Evolutionary conservation across 495 filamentous ascomycete species (phyloP).

Genomic region (Penicillium cataractarum): DNA sequence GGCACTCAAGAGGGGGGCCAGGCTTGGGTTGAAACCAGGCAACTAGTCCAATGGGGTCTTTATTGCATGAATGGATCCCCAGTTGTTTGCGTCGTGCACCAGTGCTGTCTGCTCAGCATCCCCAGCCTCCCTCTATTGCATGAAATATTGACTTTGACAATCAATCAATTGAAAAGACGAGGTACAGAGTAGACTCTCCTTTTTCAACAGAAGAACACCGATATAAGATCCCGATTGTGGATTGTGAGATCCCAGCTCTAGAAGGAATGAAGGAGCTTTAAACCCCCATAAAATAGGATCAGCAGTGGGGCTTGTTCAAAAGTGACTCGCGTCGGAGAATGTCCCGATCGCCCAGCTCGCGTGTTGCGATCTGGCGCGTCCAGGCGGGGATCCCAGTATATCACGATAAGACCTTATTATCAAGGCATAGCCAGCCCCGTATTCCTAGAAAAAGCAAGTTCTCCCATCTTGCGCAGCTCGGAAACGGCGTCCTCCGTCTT

Average conservation of each 20-base stretch:
- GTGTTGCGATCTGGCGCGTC: constrained; percentile 12
- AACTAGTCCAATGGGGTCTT: background rate
- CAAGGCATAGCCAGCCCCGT: background rate
- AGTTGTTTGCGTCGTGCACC: constrained; percentile 3
- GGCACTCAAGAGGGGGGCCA: constrained; percentile 17
- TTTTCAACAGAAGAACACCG: background rate
- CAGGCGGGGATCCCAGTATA: background rate
- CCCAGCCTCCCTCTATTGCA: background rate
- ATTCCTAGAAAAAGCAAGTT: constrained; percentile 10
- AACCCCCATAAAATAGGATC: constrained; percentile 21
- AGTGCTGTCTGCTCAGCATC: background rate
- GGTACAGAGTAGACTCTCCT: no score
- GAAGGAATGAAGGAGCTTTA: constrained; percentile 28
- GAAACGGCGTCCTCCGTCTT: constrained; percentile 6
- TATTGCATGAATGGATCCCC: background rate
- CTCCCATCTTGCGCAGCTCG: background rate
- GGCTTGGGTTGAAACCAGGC: background rate
- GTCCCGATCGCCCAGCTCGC: constrained; percentile 22
- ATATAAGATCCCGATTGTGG: background rate
- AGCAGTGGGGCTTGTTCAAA: constrained; percentile 15
- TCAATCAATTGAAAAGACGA: background rate
- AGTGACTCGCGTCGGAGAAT: constrained; percentile 20
- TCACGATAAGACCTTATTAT: background rate
- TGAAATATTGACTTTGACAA: background rate
- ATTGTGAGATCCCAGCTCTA: constrained; percentile 12